These are phyloP conservation scores for Bryoglossum gracile DNA, from an alignment of 495 filamentous ascomycete species.

Conservation along the genomic window DNA sequence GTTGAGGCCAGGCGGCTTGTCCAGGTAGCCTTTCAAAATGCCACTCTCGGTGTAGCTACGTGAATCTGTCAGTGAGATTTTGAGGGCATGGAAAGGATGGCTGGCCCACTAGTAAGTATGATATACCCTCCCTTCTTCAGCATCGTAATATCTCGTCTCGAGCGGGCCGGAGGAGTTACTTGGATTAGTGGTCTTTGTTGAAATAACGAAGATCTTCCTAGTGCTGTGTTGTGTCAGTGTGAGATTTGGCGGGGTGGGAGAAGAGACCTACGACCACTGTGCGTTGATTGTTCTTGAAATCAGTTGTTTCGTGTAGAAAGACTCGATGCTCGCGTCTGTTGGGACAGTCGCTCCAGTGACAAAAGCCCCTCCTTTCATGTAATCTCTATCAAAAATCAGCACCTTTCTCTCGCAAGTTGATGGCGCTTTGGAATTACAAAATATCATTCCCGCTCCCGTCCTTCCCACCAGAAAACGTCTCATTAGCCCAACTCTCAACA, in stretches of 20 bases:
- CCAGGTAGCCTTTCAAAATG: constrained; percentile 1
- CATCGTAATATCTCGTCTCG: constrained; percentile 1
- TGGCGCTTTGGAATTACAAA: background rate
- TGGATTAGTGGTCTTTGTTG: background rate
- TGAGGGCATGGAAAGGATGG: background rate
- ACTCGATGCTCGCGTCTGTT: background rate
- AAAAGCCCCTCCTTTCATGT: background rate
- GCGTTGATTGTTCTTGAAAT: constrained; percentile 2
- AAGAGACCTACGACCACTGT: background rate
- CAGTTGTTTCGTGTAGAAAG: constrained; percentile 3
- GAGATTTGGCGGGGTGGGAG: background rate
- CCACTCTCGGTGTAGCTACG: constrained; percentile 1
- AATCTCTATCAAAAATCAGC: background rate
- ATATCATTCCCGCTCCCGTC: background rate
- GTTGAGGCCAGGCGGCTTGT: constrained; percentile 1
- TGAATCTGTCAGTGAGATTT: background rate
- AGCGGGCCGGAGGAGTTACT: background rate
- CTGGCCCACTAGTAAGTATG: constrained; percentile 4
- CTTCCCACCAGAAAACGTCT: constrained; percentile 3
- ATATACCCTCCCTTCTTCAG: constrained; percentile 1
- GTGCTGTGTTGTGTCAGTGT: background rate
- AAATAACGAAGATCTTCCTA: constrained; percentile 3
- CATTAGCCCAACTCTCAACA: constrained; percentile 3
- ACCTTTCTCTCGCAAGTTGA: background rate
- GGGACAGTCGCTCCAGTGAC: background rate